These are phyloP conservation scores for Skeletonema costatum DNA, from an alignment of 108 stramenopile genomes.

Conservation along the genomic window DNA sequence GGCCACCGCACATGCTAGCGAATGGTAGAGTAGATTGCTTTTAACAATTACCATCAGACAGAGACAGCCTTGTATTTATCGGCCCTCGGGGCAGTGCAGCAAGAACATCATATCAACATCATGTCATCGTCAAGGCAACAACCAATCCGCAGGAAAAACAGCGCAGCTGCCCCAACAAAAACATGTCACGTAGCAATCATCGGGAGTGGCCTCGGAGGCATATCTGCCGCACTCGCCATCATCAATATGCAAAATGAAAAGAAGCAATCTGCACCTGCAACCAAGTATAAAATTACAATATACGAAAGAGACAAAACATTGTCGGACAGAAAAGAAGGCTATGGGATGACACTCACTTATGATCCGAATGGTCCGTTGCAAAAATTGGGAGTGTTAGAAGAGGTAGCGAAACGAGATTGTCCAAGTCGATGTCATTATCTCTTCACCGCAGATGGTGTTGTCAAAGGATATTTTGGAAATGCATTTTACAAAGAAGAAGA, in stretches of 20 bases:
- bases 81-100: no score
- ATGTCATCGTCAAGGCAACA: no score
- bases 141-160: no score
- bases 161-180: neutral
- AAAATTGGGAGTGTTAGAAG: conserved; percentile 69
- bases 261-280: neutral
- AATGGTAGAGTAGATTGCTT: no score
- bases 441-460: conserved; percentile 47
- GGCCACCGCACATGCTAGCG: no score
- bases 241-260: neutral
- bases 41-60: no score
- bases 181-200: conserved; percentile 1
- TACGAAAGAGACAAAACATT: conserved; percentile 68
- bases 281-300: conserved; percentile 36
- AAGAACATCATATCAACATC: no score
- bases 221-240: conserved; percentile 2
- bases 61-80: no score
- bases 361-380: conserved; percentile 77
- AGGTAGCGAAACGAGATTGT: conserved; percentile 71
- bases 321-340: conserved; percentile 71
- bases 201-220: neutral
- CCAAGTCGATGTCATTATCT: conserved; percentile 84
- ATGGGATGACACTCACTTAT: conserved; percentile 86
- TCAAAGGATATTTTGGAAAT: conserved; percentile 86
- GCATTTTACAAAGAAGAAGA: conserved; percentile 50